These are phyloP conservation scores for Leucosporidium scottii DNA, from an alignment of 768 basidiomycete species.

Conservation along the genomic window DNA sequence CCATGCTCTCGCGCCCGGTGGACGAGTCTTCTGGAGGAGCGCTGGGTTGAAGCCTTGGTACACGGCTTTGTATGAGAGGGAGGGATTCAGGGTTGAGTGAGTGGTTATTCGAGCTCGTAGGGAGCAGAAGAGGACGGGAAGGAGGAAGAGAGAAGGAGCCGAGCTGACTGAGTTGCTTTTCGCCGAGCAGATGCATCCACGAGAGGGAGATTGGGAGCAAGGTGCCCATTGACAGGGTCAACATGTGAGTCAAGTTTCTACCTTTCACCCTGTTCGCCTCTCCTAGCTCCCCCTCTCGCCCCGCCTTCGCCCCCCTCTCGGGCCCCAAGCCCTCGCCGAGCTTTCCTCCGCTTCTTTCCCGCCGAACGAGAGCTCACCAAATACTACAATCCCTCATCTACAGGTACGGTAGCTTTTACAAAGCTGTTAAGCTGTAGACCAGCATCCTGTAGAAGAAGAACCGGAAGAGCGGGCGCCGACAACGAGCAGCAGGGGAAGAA, in stretches of 20 bases:
- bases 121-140: background rate
- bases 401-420: slow-evolving; percentile 38
- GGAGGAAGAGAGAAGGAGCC: background rate
- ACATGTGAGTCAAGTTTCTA: slow-evolving; percentile 51
- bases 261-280: too few species aligned
- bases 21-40: slow-evolving; percentile 60
- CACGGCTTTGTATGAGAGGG: slow-evolving; percentile 30
- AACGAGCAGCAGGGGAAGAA: too few species aligned
- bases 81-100: slow-evolving; percentile 34
- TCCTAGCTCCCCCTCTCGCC: too few species aligned
- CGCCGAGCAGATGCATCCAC: slow-evolving; percentile 42
- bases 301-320: too few species aligned
- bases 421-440: too few species aligned
- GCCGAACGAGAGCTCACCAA: background rate
- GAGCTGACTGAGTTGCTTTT: slow-evolving; percentile 39
- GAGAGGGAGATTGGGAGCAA: slow-evolving; percentile 50
- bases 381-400: background rate
- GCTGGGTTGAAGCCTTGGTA: slow-evolving; percentile 39
- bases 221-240: slow-evolving; percentile 58
- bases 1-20: slow-evolving; percentile 55
- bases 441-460: too few species aligned
- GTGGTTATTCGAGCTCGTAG: too few species aligned
- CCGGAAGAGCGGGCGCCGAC: too few species aligned
- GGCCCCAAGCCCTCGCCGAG: background rate
- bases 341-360: background rate